Evolutionary conservation across 768 basidiomycete species (phyloP).

Genomic region (Tubosaeta brunneosetosa): DNA sequence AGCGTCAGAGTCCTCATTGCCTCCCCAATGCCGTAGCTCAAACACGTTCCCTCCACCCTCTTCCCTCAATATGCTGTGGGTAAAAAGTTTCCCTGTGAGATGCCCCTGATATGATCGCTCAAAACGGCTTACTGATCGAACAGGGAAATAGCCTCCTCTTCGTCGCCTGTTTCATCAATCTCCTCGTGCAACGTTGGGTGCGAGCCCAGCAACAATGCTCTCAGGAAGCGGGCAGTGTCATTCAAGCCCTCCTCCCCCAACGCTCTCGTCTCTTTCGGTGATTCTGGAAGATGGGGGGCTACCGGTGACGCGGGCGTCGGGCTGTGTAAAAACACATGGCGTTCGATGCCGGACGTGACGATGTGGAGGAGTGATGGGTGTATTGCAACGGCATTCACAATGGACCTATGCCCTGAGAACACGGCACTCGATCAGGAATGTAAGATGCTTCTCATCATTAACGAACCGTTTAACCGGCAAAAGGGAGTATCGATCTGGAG

Average conservation of each 20-base stretch:
- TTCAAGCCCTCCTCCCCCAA: slow-evolving; percentile 34
- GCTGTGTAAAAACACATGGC: slow-evolving; percentile 63
- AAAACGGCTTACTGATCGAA: slow-evolving; percentile 67
- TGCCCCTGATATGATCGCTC: not conserved
- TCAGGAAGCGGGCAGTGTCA: slow-evolving; percentile 36
- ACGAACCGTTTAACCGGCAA: slow-evolving; percentile 53
- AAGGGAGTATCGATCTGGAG: slow-evolving; percentile 59
- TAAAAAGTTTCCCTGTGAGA: slow-evolving; percentile 6
- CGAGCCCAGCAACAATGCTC: slow-evolving; percentile 30
- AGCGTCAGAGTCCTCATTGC: slow-evolving; percentile 21
- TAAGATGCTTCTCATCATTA: not conserved
- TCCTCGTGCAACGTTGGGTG: slow-evolving; percentile 28
- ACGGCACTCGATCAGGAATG: not conserved
- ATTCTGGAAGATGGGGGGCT: slow-evolving; percentile 38
- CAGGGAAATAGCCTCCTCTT: slow-evolving; percentile 52
- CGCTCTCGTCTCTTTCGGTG: slow-evolving; percentile 45
- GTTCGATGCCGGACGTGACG: slow-evolving; percentile 71
- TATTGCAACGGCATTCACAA: slow-evolving; percentile 69
- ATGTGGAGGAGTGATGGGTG: slow-evolving; percentile 68
- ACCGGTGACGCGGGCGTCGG: slow-evolving; percentile 56
- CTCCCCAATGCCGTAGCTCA: slow-evolving; percentile 37
- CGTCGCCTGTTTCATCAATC: slow-evolving; percentile 32
- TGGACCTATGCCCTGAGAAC: slow-evolving; percentile 61
- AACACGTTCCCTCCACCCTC: slow-evolving; percentile 61
- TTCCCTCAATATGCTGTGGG: slow-evolving; percentile 49